A percentile compares a stretch with the other conserved stretches of the same genome.
Conservation (phyloP, 306 rosid genomes). For the Oxytropis ochrocephala region DNA sequence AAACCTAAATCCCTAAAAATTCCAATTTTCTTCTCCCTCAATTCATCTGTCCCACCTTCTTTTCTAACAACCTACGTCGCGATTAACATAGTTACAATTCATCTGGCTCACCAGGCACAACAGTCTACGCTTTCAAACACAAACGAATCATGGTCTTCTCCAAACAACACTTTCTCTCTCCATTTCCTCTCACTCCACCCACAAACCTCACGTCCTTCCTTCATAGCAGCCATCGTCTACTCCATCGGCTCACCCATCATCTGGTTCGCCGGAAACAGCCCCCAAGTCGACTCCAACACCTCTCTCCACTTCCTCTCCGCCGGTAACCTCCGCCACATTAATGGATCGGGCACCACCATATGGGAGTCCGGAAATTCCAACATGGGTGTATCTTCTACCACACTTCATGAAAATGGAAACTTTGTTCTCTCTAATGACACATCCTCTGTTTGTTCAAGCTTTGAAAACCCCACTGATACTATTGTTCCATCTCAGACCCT, state of each 20-base stretch:
- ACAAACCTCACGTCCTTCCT: conserved; percentile 41
- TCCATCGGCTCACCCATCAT: conserved; percentile 41
- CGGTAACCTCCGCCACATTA: conserved; percentile 48
- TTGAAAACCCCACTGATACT: conserved; percentile 60
- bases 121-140: conserved; percentile 41
- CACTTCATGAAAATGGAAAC: conserved; percentile 48
- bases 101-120: conserved; percentile 30
- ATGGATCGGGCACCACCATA: conserved; percentile 45
- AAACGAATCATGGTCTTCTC: conserved; percentile 48
- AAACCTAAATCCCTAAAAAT: too few relatives aligned
- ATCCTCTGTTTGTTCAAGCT: conserved; percentile 56
- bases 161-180: conserved; percentile 37
- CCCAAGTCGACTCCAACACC: conserved; percentile 42
- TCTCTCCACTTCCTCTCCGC: conserved; percentile 41
- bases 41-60: too few relatives aligned
- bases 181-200: conserved; percentile 40
- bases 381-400: conserved; percentile 57
- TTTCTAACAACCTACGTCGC: too few relatives aligned
- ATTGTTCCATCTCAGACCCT: conserved; percentile 47
- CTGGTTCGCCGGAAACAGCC: conserved; percentile 49
- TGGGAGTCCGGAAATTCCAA: conserved; percentile 55
- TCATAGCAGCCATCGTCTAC: conserved; percentile 44
- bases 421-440: conserved; percentile 38
- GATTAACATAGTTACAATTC: too few relatives aligned
- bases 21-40: too few relatives aligned